These are phyloP conservation scores for Tephrocybe sp. DNA, from an alignment of 768 basidiomycete genomes.

Conservation along the genomic window DNA sequence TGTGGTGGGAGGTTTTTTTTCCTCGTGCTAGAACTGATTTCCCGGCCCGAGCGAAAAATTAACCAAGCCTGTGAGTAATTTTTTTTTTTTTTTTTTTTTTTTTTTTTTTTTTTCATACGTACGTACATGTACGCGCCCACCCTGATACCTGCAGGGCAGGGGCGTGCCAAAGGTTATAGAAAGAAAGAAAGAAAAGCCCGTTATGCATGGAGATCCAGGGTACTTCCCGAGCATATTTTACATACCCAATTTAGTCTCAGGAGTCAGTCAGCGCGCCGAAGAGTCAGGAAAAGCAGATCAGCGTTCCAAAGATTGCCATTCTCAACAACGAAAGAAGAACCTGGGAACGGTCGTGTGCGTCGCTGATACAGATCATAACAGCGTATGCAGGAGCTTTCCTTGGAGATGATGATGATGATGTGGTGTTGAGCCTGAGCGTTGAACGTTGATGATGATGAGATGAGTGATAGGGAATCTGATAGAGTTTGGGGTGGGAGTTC, in stretches of 20 bases:
- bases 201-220: too few species aligned
- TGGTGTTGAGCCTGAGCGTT: too few species aligned
- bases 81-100: too few species aligned
- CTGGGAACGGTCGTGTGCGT: background rate
- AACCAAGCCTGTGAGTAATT: too few species aligned
- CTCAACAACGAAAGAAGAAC: background rate
- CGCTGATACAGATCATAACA: background rate
- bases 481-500: background rate
- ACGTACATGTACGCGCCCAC: too few species aligned
- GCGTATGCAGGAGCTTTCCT: background rate
- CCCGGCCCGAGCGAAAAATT: too few species aligned
- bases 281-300: slow-evolving; percentile 5
- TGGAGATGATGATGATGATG: background rate
- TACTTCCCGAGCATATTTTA: background rate
- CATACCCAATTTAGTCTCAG: background rate
- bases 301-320: background rate
- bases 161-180: too few species aligned
- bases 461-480: background rate
- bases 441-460: background rate
- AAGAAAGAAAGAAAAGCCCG: too few species aligned
- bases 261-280: slow-evolving; percentile 3
- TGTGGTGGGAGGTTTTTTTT: too few species aligned
- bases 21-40: too few species aligned
- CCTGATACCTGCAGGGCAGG: too few species aligned
- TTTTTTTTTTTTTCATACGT: too few species aligned